Evolutionary conservation across 148 eudicot species (phyloP).

Genomic region (Diospyros kaki): DNA sequence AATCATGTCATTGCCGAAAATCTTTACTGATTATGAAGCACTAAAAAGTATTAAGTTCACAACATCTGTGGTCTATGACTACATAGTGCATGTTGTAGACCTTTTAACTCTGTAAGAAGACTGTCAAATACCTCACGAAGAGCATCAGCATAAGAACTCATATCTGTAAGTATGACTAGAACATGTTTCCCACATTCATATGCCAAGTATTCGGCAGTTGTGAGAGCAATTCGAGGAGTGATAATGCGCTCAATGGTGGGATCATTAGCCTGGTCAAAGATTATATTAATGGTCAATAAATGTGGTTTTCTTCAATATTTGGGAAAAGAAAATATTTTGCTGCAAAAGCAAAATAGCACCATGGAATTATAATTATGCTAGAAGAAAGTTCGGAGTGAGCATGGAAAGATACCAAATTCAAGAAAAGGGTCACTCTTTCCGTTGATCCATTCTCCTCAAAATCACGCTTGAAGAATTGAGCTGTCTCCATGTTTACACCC

Average conservation of each 20-base stretch:
- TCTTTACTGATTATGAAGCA: background rate
- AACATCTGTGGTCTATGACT: background rate
- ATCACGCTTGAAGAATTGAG: conserved; percentile 98
- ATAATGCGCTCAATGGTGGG: conserved; percentile 98
- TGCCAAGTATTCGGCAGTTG: conserved; percentile 96
- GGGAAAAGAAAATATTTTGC: background rate
- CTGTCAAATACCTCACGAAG: conserved; percentile 82
- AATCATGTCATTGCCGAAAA: background rate
- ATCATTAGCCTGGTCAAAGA: conserved; percentile 76
- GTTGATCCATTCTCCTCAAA: conserved; percentile 99
- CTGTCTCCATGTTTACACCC: conserved; percentile 99
- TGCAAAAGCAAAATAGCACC: background rate
- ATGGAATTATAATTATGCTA: background rate
- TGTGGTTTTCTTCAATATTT: background rate
- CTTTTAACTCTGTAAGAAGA: background rate
- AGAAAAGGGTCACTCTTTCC: conserved; percentile 98
- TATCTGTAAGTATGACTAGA: conserved; percentile 95
- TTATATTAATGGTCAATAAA: conserved; percentile 7
- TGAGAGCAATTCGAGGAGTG: conserved; percentile 97
- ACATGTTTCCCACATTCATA: conserved; percentile 99
- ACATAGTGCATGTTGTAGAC: background rate
- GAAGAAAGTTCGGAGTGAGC: background rate
- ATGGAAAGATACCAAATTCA: conserved; percentile 60
- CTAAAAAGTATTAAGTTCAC: background rate
- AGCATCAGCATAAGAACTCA: conserved; percentile 99